Percentiles rank a stretch among this genome's conserved stretches.
Conservation (phyloP, 2,329 filamentous ascomycete genomes). For the Thermoascus crustaceus region DNA sequence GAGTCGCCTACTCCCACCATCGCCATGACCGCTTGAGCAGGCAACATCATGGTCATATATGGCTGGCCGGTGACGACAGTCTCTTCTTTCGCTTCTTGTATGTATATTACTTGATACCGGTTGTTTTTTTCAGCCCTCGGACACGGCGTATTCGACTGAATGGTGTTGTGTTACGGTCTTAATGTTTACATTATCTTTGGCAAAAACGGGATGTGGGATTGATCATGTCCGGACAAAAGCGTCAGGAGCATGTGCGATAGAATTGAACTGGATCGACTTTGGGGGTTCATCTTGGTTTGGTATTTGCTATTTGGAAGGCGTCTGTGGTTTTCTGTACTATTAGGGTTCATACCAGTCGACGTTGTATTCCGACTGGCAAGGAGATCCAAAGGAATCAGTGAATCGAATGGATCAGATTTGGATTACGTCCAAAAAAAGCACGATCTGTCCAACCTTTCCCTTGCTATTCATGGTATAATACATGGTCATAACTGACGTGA, state of each 20-base stretch:
- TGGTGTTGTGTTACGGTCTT: no score
- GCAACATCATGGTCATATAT: not conserved
- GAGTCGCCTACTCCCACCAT: conserved; percentile 46
- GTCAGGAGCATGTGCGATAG: not conserved
- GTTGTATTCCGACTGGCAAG: no score
- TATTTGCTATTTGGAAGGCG: not conserved
- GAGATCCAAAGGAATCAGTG: no score
- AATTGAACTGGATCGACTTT: no score
- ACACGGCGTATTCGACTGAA: not conserved
- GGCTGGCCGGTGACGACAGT: not conserved
- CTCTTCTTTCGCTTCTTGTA: not conserved
- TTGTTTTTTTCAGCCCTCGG: not conserved
- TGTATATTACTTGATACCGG: not conserved
- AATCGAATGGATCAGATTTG: no score
- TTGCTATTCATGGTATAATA: no score
- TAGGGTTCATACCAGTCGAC: no score
- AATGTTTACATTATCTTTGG: not conserved
- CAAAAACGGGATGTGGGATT: not conserved
- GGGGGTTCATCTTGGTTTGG: no score
- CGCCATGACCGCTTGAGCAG: conserved; percentile 28
- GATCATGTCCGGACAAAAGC: not conserved
- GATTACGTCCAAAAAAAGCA: no score
- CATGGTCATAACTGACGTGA: no score
- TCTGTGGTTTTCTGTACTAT: not conserved
- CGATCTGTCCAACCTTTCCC: no score